phyloP scores from a whole-genome alignment of 164 flowering plant species.

The Amborella trichopoda region DNA sequence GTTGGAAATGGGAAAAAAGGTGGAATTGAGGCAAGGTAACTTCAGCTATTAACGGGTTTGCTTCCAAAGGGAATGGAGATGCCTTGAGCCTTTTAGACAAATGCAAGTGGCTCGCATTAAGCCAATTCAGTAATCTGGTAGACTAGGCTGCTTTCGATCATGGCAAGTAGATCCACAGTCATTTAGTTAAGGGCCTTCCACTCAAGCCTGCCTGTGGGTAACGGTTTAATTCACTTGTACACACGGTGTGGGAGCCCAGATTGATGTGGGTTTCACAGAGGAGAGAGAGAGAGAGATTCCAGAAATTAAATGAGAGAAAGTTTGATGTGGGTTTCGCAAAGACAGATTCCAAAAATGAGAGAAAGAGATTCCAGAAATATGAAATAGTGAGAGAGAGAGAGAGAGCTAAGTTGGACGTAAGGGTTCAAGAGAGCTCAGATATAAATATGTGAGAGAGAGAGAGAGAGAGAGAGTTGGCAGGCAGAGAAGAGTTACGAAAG shows the following conservation, averaged over 20 bases:
- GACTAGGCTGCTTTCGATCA: constrained; percentile 39
- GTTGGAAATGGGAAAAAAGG: constrained; percentile 18
- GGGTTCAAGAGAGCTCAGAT: too few species aligned
- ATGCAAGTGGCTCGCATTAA: constrained; percentile 33
- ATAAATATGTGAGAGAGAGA: too few species aligned
- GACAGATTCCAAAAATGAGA: too few species aligned
- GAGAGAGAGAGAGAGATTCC: too few species aligned
- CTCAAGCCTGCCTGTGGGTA: constrained; percentile 32
- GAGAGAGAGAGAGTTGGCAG: too few species aligned
- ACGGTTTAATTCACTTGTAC: constrained; percentile 66
- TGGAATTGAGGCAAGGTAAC: constrained; percentile 43
- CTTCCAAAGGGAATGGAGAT: constrained; percentile 25
- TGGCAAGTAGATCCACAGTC: constrained; percentile 65
- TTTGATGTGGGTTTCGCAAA: too few species aligned
- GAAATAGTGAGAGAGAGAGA: too few species aligned
- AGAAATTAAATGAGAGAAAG: too few species aligned
- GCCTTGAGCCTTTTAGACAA: constrained; percentile 42
- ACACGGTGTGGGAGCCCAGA: constrained; percentile 51
- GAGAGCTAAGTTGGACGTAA: too few species aligned
- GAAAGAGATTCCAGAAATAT: too few species aligned
- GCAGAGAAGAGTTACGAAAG: too few species aligned
- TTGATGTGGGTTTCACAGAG: too few species aligned
- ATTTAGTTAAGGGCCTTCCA: constrained; percentile 29
- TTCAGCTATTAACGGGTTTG: constrained; percentile 54
- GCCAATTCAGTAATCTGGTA: constrained; percentile 51